phyloP scores from a whole-genome alignment of 345 rosid species.

The Leavenworthia alabamica region DNA sequence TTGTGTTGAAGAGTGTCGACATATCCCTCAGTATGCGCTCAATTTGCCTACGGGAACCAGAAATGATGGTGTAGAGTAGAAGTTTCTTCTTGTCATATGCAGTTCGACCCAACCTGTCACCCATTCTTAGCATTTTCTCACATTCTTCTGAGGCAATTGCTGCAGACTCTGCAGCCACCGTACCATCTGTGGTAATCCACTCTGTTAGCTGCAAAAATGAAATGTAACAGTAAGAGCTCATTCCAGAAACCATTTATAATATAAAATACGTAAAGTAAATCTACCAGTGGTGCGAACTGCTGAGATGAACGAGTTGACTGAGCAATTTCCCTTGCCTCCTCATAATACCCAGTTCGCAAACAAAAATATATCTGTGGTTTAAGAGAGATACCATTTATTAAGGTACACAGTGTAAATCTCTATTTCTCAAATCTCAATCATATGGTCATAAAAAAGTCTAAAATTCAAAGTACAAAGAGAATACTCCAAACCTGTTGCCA shows the following conservation, averaged over 20 bases:
- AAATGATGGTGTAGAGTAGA: constrained; percentile 78
- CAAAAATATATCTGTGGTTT: constrained; percentile 78
- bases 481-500: constrained; percentile 87
- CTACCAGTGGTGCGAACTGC: constrained; percentile 91
- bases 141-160: constrained; percentile 93
- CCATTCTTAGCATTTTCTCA: constrained; percentile 86
- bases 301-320: constrained; percentile 70
- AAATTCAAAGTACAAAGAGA: constrained; percentile 5
- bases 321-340: constrained; percentile 83
- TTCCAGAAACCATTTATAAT: constrained; percentile 5
- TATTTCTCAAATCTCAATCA: background rate
- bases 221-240: constrained; percentile 17
- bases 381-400: constrained; percentile 5
- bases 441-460: background rate
- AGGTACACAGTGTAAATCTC: background rate
- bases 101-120: constrained; percentile 88
- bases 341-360: constrained; percentile 92
- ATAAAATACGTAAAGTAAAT: constrained; percentile 17
- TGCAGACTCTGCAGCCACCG: constrained; percentile 71
- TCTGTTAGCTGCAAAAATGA: constrained; percentile 67
- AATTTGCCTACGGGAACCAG: constrained; percentile 88
- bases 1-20: constrained; percentile 75
- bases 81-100: constrained; percentile 91
- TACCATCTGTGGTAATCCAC: constrained; percentile 85
- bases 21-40: constrained; percentile 81